These are phyloP conservation scores for Testicularia cyperi DNA, from an alignment of 1,284 basidiomycete species.

Conservation along the genomic window DNA sequence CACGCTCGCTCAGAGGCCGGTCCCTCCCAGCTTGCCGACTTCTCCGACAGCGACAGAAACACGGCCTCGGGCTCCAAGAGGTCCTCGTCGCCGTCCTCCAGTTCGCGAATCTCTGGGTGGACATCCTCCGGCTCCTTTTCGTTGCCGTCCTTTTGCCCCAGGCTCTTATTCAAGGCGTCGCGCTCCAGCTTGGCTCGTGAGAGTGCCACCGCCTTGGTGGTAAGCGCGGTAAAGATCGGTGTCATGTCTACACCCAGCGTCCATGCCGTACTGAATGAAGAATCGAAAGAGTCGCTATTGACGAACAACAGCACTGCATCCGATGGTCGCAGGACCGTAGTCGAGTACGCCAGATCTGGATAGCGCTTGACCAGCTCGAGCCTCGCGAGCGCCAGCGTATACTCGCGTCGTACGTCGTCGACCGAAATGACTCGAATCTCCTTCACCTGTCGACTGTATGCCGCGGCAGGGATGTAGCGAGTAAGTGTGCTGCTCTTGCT, in stretches of 20 bases:
- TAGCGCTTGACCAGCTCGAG: constrained; percentile 73
- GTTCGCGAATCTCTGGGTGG: constrained; percentile 30
- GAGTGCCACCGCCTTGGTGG: constrained; percentile 71
- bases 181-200: constrained; percentile 22
- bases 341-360: constrained; percentile 62
- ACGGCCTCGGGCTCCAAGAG: constrained; percentile 39
- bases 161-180: constrained; percentile 2
- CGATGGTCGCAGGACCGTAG: constrained; percentile 35
- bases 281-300: constrained; percentile 76
- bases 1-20: constrained; percentile 78
- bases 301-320: constrained; percentile 79
- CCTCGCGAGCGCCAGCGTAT: constrained; percentile 75
- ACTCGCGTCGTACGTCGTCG: constrained; percentile 80
- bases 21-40: constrained; percentile 73
- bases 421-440: constrained; percentile 77
- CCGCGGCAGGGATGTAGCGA: constrained; percentile 74
- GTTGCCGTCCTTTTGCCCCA: not conserved
- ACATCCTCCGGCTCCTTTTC: constrained; percentile 12
- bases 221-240: constrained; percentile 76
- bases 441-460: constrained; percentile 63
- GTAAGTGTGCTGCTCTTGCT: constrained; percentile 66
- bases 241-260: constrained; percentile 81
- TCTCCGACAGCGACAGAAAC: constrained; percentile 43
- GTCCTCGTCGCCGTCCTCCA: constrained; percentile 45
- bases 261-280: constrained; percentile 76